phyloP scores from a whole-genome alignment of 2,329 filamentous ascomycete species.

The Colletotrichum orbiculare region DNA sequence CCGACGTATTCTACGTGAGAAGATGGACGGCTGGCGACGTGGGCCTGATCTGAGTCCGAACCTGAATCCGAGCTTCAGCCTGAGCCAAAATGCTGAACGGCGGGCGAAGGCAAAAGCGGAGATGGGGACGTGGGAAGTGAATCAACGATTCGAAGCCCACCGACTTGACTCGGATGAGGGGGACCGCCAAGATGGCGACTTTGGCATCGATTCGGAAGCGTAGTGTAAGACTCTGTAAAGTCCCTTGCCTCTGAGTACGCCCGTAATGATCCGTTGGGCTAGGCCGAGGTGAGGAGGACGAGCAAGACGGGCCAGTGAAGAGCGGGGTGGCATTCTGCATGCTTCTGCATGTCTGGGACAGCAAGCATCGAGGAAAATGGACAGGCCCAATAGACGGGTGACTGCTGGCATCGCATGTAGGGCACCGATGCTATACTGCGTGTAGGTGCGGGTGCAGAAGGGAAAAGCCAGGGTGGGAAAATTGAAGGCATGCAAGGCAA shows the following conservation, averaged over 20 bases:
- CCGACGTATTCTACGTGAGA: too few relatives aligned
- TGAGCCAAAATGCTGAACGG: neutral
- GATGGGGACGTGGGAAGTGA: neutral
- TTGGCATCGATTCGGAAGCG: neutral
- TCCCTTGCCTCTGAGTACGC: conserved; percentile 34
- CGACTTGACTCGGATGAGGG: too few relatives aligned
- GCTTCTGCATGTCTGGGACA: conserved; percentile 26
- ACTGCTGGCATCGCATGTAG: neutral
- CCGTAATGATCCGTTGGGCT: conserved; percentile 22
- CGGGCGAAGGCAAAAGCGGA: neutral
- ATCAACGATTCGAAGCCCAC: too few relatives aligned
- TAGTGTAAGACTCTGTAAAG: conserved; percentile 15
- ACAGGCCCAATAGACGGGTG: conserved; percentile 15
- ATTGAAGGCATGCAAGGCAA: too few relatives aligned
- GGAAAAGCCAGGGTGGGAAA: too few relatives aligned
- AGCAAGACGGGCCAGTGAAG: conserved; percentile 18
- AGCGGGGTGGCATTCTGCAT: conserved; percentile 26
- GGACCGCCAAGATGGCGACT: too few relatives aligned
- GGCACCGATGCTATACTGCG: neutral
- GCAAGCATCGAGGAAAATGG: neutral
- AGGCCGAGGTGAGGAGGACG: conserved; percentile 13
- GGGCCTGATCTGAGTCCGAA: too few relatives aligned
- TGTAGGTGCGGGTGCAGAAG: too few relatives aligned
- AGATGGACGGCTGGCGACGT: neutral
- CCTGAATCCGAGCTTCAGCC: neutral